Base-by-base conservation (phyloP, 495 filamentous ascomycete species). In the Niebla homalea region DNA sequence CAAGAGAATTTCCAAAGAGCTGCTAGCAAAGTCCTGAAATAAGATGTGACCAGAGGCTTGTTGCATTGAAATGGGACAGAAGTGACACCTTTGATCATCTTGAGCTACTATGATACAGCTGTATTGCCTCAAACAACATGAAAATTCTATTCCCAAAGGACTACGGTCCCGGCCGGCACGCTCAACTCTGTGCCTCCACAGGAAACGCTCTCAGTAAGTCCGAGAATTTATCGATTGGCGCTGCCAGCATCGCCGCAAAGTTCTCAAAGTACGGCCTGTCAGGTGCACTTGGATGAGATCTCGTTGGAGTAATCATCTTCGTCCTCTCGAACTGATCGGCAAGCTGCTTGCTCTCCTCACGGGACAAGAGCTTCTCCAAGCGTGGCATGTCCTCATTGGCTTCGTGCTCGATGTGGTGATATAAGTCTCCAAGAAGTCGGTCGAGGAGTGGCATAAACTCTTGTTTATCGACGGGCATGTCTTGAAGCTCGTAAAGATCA, bases 241-340 rank as follows among this genome's bases (percentile, higher is more conserved):
- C 67, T 11, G 69, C 59, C 62, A 78, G 36, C 54, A 78, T 51
- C 6, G 69, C 73, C 11, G 57, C 68, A 0, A 60, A 69, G 4
- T 68, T 76, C 64, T 76, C 75, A 49, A 69, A 75, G 0, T 69
- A 71, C 4, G 71, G 72, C 48, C 66, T 68, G 43, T 76, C 67
- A 5, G 70, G 72, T 5, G 70, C 72, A 29, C 20, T 55, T 3
- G 63, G 65, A 48, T 67, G 66, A 23, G 56, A 61, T 29, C 59
- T 51, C 16, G 56, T 64, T 1, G 64, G 45, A 53, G 51, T 52
- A 45, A 49, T 63, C 50, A 57, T 48, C 54, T 50, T 57, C 1
- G 46, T 57, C 23, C 50, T 32, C 46, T 53, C 45, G 21, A 57
- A 53, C 12, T 29, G 35, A 12, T 46, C 46, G 26, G 54, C 46